phyloP scores from a whole-genome alignment of 139 green algal species.

The Nannochloris sp. region DNA sequence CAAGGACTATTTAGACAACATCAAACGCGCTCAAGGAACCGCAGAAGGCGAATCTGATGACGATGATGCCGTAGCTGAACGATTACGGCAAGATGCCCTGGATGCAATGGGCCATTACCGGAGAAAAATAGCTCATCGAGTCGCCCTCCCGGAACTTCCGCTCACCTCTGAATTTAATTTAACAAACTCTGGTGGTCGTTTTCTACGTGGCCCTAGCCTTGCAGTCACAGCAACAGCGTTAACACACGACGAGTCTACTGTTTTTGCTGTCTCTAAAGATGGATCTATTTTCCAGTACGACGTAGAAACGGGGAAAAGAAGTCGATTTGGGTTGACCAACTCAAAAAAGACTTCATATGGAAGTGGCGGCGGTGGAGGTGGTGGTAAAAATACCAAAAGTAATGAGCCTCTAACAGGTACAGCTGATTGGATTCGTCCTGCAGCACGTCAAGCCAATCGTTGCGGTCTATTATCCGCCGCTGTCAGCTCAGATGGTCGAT shows the following conservation, averaged over 20 bases:
- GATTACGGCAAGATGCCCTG: constrained; percentile 36
- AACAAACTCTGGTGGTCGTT: constrained; percentile 12
- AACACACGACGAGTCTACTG: constrained; percentile 53
- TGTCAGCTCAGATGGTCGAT: constrained; percentile 56
- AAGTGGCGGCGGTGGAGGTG: constrained; percentile 8
- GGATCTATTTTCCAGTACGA: constrained; percentile 67
- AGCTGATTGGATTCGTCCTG: constrained; percentile 15
- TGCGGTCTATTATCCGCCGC: constrained; percentile 55
- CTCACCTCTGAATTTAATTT: constrained; percentile 7
- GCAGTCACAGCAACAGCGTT: constrained; percentile 68
- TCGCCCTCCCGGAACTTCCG: constrained; percentile 35
- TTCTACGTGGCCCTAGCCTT: constrained; percentile 34
- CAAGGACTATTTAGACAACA: constrained; percentile 56
- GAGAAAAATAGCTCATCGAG: constrained; percentile 35
- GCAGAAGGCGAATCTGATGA: constrained; percentile 28
- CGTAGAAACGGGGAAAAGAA: constrained; percentile 54
- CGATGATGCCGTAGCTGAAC: constrained; percentile 32
- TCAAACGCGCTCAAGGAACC: constrained; percentile 30
- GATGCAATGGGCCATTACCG: constrained; percentile 46
- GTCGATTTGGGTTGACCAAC: neutral
- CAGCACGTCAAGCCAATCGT: constrained; percentile 6
- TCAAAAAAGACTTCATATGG: constrained; percentile 3
- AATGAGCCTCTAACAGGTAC: constrained; percentile 8
- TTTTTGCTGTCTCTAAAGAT: constrained; percentile 76
- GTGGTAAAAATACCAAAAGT: neutral